Evolutionary conservation across 768 basidiomycete genomes (phyloP).

Genomic region (Cyclocybe cylindracea): DNA sequence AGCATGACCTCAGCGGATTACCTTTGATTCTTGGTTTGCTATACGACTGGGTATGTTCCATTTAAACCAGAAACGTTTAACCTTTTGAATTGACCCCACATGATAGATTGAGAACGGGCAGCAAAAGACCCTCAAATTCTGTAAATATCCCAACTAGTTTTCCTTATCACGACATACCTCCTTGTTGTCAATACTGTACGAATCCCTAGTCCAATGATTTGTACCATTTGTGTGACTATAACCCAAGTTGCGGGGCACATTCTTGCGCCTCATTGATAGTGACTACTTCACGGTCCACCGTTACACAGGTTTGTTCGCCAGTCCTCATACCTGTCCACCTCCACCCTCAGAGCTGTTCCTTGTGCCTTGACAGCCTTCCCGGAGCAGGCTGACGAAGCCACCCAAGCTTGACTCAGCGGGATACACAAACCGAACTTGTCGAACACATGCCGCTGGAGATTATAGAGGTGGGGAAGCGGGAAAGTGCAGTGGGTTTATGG

Average conservation of each 20-base stretch:
- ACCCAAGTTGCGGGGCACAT: background rate
- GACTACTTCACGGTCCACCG: no score
- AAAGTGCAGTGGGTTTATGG: no score
- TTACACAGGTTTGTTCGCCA: no score
- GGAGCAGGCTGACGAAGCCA: no score
- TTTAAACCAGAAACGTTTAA: background rate
- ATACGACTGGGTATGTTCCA: constrained; percentile 3
- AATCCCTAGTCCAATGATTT: background rate
- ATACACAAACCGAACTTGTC: no score
- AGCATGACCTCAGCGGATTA: constrained; percentile 5
- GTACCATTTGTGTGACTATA: background rate
- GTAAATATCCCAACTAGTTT: background rate
- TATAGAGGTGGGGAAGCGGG: no score
- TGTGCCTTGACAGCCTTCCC: no score
- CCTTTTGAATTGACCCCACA: background rate
- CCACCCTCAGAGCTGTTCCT: no score
- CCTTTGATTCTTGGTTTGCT: constrained; percentile 5
- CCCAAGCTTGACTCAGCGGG: no score
- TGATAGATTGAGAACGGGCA: constrained; percentile 6
- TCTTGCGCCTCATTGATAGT: background rate
- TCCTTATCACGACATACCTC: background rate
- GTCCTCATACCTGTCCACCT: no score
- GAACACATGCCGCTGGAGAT: no score
- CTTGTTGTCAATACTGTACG: background rate
- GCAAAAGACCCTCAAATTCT: background rate